Base-by-base conservation (phyloP, 176 grass and related monocot genomes). In the Musa beccarii region DNA sequence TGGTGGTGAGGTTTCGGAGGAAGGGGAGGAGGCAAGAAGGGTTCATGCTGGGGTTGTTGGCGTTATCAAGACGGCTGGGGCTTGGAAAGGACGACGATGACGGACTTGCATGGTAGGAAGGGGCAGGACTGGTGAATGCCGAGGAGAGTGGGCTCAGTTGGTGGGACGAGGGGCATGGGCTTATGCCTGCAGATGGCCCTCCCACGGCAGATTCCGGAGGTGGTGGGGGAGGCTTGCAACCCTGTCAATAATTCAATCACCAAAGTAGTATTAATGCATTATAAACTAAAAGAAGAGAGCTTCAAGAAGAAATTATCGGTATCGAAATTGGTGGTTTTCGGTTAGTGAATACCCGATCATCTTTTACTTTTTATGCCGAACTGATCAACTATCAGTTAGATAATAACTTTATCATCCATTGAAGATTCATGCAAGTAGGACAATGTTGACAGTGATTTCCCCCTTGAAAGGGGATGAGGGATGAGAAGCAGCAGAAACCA, bases 1-100 rank as follows among this genome's bases (percentile, higher is more conserved):
- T 21, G 17, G 66, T 21, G 17, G 77, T 69, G 26, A 79, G 77
- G 52, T 70, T 79, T n/a, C 29, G 77, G 19, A 79, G 65, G 54
- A 69, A 79, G 28, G 77, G 77, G 43, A 79, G 77, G 14, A 79
- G 66, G 49, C 17, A 79, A 6, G 77, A 71, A 28, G 77, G 77
- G 19, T 79, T 79, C 7, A 79, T 66, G 25, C 66, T 69, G 10
- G 77, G 75, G 75, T 66, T 77, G 59, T 21, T 63, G 49, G 61
- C 11, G 11, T 70, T 59, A 64, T 79, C 77, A 2, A 50, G n/a
- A 8, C 77, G 77, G 28, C 25, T 79, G 53, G 77, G 77, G 66
- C 77, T 79, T 2, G 77, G 77, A 53, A 79, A 79, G 16, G 77
- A 79, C 0, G 77, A 79, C 0, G 77, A 70, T 8, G 66, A 69